Evolutionary conservation across 768 basidiomycete species (phyloP).

Genomic region (Leccinum imitatum): DNA sequence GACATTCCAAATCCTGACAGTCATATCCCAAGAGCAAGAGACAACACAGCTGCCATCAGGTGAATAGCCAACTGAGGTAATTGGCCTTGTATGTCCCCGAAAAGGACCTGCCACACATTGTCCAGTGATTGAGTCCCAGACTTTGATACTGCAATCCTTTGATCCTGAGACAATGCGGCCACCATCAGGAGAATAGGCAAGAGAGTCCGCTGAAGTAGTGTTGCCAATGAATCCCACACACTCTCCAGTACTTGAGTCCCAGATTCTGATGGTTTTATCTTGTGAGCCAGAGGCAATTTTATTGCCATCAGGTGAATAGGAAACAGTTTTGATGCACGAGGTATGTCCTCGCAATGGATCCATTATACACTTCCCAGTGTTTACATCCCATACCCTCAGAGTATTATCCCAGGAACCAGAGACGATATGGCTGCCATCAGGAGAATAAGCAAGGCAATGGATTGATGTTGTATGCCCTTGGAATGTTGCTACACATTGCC

Average conservation of each 20-base stretch:
- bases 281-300: constrained; percentile 18
- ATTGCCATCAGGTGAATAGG: constrained; percentile 25
- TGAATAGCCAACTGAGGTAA: constrained; percentile 14
- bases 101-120: constrained; percentile 16
- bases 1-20: constrained; percentile 19
- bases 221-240: not conserved
- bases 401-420: constrained; percentile 8
- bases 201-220: constrained; percentile 3
- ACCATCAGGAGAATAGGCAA: constrained; percentile 29
- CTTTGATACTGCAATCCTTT: constrained; percentile 15
- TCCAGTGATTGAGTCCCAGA: constrained; percentile 21
- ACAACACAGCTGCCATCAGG: constrained; percentile 17
- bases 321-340: not conserved
- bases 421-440: constrained; percentile 13
- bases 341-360: constrained; percentile 12
- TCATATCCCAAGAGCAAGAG: constrained; percentile 19
- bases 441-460: constrained; percentile 13
- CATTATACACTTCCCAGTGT: constrained; percentile 8
- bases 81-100: constrained; percentile 13
- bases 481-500: constrained; percentile 1
- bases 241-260: constrained; percentile 16
- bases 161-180: constrained; percentile 26
- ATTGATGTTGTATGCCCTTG: not conserved
- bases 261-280: constrained; percentile 19
- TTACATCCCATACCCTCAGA: constrained; percentile 19